Base-by-base conservation (phyloP, 2,329 filamentous ascomycete species). In the Botrytis squamosa region DNA sequence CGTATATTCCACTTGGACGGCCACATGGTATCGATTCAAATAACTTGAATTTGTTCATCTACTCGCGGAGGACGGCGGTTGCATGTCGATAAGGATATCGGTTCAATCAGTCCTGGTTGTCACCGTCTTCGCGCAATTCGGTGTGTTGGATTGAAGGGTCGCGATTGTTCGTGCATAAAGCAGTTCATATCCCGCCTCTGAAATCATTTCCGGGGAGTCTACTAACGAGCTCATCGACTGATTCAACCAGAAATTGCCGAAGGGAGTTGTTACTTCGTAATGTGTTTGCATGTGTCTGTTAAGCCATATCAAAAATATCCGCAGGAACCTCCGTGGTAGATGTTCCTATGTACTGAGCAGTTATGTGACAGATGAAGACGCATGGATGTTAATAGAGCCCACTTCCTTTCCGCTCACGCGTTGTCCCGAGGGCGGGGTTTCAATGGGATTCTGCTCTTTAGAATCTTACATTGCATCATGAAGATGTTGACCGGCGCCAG, bases 1-100 rank as follows among this genome's bases (percentile, higher is more conserved):
- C 64, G n/a, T 46, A 72, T 18, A 12, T 42, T 12, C 46, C 73
- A 36, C 10, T 64, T 18, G 8, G 25, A n/a, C 44, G 9, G 40
- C 70, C 70, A 29, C 67, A 72, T 36, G 75, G 75, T n/a, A 75
- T 71, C 67, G 68, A 76, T 67, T 75, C 55, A 5, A 76, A 46
- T 22, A 33, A 29, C 14, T 38, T 71, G 40, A 73, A 74, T 42
- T 60, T 75, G 2, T 70, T 16, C 25, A 75, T 77, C 49, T 75
- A 77, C 22, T 75, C 70, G n/a, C 40, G 72, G 22, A 75, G 52
- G 3, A 68, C 68, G 33, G 65, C 52, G 65, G 16, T 71, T 14
- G 74, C 75, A 12, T 57, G 63, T 36, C 73, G 52, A 10, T 62
- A 69, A 22, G 68, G 49, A 33, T 63, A 68, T 55, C 69, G 64